Percentiles rank a stretch among this genome's conserved stretches.
Evolutionary conservation across 2,329 filamentous ascomycete species (phyloP).

Genomic region (Tolypocladium endophyticum): DNA sequence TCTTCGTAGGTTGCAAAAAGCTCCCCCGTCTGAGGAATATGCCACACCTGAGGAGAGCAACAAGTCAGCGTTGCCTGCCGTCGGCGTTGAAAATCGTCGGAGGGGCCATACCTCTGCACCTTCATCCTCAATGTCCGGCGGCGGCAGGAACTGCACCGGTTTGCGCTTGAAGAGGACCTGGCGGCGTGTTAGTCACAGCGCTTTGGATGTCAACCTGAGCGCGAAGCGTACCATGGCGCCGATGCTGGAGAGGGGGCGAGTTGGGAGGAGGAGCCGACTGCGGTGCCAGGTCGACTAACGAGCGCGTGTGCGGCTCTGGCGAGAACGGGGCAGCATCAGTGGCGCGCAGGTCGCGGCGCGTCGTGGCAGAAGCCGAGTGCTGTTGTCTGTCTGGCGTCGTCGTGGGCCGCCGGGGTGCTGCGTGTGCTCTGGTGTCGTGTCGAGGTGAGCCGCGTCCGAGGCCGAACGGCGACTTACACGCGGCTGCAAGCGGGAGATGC

Average conservation of each 20-base stretch:
- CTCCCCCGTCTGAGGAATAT: constrained; percentile 82
- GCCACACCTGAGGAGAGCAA: constrained; percentile 60
- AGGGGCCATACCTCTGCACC: constrained; percentile 61
- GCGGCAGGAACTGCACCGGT: constrained; percentile 72
- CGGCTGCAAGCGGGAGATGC: constrained; percentile 6
- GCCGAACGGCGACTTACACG: constrained; percentile 21
- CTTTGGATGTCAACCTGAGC: too few relatives aligned
- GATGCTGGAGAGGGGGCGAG: neutral
- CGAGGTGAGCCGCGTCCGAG: neutral
- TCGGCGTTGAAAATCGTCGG: constrained; percentile 4
- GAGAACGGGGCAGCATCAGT: neutral
- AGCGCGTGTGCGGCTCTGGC: neutral
- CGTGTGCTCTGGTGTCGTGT: neutral
- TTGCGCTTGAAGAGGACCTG: constrained; percentile 96
- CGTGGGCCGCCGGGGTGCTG: neutral
- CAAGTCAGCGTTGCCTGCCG: constrained; percentile 4
- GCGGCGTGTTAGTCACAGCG: neutral
- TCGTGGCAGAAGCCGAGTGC: constrained; percentile 2
- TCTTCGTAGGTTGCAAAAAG: constrained; percentile 82
- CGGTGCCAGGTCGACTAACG: neutral
- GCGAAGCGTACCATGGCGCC: constrained; percentile 4
- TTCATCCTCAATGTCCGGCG: constrained; percentile 66
- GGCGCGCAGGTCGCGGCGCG: constrained; percentile 1
- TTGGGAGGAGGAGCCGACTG: neutral
- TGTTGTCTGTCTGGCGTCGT: neutral